Evolutionary conservation across 495 filamentous ascomycete genomes (phyloP).

Genomic region (Xylaria bambusicola): DNA sequence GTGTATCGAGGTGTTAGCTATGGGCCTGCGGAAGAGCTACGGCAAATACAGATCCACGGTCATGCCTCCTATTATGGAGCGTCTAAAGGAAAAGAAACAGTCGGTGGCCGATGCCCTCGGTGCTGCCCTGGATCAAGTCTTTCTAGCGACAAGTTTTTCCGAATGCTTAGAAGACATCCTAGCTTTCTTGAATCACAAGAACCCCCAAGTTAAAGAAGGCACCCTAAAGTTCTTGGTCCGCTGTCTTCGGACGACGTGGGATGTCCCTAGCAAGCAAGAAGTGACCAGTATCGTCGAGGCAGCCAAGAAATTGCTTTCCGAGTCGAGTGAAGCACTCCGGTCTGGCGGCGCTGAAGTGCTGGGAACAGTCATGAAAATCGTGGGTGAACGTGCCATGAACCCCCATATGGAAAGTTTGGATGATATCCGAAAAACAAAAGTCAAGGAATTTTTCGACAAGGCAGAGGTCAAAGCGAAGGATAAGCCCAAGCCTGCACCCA

Average conservation of each 20-base stretch:
- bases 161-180: conserved; percentile 89
- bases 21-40: conserved; percentile 78
- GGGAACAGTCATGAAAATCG: conserved; percentile 97
- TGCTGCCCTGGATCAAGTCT: conserved; percentile 84
- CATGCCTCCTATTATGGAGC: conserved; percentile 86
- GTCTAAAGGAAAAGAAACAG: conserved; percentile 95
- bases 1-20: conserved; percentile 89
- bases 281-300: conserved; percentile 82
- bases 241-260: conserved; percentile 79
- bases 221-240: conserved; percentile 88
- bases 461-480: conserved; percentile 97
- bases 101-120: conserved; percentile 84
- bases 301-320: conserved; percentile 83
- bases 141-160: conserved; percentile 71
- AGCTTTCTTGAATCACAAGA: conserved; percentile 87
- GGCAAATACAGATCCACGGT: conserved; percentile 76
- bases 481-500: conserved; percentile 82
- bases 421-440: conserved; percentile 92
- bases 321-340: conserved; percentile 80
- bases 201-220: conserved; percentile 94
- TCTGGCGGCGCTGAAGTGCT: conserved; percentile 88
- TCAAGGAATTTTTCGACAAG: conserved; percentile 90
- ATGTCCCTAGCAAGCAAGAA: conserved; percentile 80
- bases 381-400: conserved; percentile 95
- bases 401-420: conserved; percentile 93